Base-by-base conservation (phyloP, 2,329 filamentous ascomycete species). In the Tolypocladium cylindrosporum region DNA sequence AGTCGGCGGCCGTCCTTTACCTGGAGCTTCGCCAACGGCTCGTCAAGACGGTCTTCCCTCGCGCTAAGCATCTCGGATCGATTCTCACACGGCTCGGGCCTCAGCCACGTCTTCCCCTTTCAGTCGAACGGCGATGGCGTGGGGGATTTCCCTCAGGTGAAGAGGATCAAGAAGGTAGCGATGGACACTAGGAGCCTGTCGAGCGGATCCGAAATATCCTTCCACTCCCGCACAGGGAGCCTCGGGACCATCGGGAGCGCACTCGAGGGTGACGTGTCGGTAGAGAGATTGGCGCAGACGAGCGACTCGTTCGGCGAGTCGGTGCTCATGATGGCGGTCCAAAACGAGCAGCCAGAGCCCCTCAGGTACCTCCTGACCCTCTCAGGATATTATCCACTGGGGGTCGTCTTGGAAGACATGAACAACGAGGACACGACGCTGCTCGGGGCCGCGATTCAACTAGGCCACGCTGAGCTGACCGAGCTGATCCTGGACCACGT, bases 81-180 rank as follows among this genome's bases (percentile, higher is more conserved):
- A 13, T 84, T 81, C 61, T 85, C 81, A 2, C 72, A 74, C 57
- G 82, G 82, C 1, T 79, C 80, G 1, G 81, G 79, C 4, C 75
- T 97, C 4, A 82, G 87, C 56, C 93, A 97, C 68, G 91, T 97
- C 1, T 97, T 97, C 65, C 93, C 92, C 0, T 97, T 96, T 61
- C 89, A 96, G 69, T 62, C 64, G 11, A 69, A 69, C 27, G 67
- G 80, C 57, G 82, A 83, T 60, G 71, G 74, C 50, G 78, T 67
- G 39, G 68, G 70, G 3, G 71, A 75, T 57, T 64, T 69, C 3
- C 60, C 66, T 10, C 66, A 72, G 4, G 57, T 68, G 2, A 84
- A 83, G 59, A 83, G 81, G 63, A 74, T 82, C 41, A 95, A 94
- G 71, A 90, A 82, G 63, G 93, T 97, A 0, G 90, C 91, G 0